phyloP scores from a whole-genome alignment of 192 early-diverging fungal species.

The Backusella luteola region DNA sequence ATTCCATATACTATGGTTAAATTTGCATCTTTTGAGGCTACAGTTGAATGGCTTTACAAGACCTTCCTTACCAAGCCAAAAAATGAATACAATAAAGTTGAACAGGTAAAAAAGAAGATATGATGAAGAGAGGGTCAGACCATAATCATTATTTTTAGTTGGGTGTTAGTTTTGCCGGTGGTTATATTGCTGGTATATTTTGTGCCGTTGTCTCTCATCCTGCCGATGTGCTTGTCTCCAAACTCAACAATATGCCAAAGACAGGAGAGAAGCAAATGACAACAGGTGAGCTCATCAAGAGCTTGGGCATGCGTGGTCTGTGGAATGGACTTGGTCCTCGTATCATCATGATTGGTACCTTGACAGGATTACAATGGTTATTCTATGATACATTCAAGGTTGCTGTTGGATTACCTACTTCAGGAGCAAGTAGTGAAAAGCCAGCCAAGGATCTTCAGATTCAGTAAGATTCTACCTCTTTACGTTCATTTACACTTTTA shows the following conservation, averaged over 20 bases:
- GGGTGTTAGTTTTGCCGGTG: slow-evolving; percentile 78
- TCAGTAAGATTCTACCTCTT: no score
- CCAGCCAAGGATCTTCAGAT: background rate
- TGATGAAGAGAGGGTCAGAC: no score
- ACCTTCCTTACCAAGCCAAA: slow-evolving; percentile 63
- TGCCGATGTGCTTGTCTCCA: slow-evolving; percentile 79
- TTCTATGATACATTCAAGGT: slow-evolving; percentile 85
- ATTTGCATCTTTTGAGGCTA: slow-evolving; percentile 82
- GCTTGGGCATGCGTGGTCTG: slow-evolving; percentile 62
- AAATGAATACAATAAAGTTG: slow-evolving; percentile 63
- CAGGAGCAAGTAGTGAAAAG: background rate
- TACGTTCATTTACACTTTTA: no score
- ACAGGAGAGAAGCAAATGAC: slow-evolving; percentile 28
- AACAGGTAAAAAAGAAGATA: slow-evolving; percentile 50
- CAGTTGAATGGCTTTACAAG: slow-evolving; percentile 66
- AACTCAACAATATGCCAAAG: slow-evolving; percentile 38
- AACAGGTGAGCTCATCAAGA: slow-evolving; percentile 38
- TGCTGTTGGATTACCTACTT: slow-evolving; percentile 32
- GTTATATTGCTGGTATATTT: slow-evolving; percentile 86
- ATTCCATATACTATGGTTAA: slow-evolving; percentile 83
- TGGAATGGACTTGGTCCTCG: slow-evolving; percentile 84
- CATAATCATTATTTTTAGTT: slow-evolving; percentile 11
- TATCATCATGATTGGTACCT: slow-evolving; percentile 91
- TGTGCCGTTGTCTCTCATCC: slow-evolving; percentile 91
- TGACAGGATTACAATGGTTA: slow-evolving; percentile 84